phyloP scores from a whole-genome alignment of 176 grass and related monocot species.

The maize (Zea mays) region Zm-B73-REFERENCE-NAM-5.0 NC_050101.1:67754001-67754500 shows the following conservation, averaged over 20 bases:
- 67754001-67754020: neutral
- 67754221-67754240: no score
- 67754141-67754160: no score
- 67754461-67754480: neutral
- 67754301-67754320: neutral
- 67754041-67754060: no score
- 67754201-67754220: neutral
- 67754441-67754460: neutral
- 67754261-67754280: neutral
- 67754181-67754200: no score
- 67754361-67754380: neutral
- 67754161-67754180: no score
- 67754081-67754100: no score
- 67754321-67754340: neutral
- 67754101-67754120: no score
- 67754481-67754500: neutral
- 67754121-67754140: no score
- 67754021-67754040: no score
- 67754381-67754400: neutral
- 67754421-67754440: neutral
- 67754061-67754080: no score
- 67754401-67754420: neutral
- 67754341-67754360: neutral
- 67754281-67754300: no score
- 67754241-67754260: neutral